phyloP scores from a whole-genome alignment of 2,329 filamentous ascomycete genomes.

The Xylaria sp. region DNA sequence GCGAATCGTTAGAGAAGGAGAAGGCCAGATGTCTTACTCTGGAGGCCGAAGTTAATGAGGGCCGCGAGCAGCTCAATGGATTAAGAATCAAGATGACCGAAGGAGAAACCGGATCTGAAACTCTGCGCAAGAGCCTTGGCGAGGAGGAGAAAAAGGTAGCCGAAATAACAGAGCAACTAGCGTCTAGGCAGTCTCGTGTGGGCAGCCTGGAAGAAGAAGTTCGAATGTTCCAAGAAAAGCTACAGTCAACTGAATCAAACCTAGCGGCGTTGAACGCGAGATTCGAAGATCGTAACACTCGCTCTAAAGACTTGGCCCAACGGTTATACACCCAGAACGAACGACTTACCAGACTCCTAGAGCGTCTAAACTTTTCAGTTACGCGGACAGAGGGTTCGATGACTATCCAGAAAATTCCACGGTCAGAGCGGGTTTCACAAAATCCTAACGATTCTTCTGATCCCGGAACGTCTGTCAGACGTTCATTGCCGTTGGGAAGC shows the following conservation, averaged over 20 bases:
- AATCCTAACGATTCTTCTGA: constrained; percentile 70
- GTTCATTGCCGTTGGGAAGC: constrained; percentile 63
- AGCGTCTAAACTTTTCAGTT: constrained; percentile 86
- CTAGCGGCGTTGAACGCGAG: constrained; percentile 64
- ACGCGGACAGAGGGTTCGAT: constrained; percentile 78
- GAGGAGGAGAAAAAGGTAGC: constrained; percentile 80
- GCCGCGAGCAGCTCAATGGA: constrained; percentile 74
- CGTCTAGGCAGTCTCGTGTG: constrained; percentile 79
- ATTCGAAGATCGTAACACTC: constrained; percentile 75
- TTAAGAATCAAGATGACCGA: constrained; percentile 80
- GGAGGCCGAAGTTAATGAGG: constrained; percentile 69
- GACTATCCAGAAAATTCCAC: constrained; percentile 77
- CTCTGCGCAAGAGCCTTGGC: constrained; percentile 77
- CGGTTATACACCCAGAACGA: constrained; percentile 86
- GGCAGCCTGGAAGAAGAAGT: constrained; percentile 82
- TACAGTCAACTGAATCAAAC: constrained; percentile 64
- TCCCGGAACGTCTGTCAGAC: constrained; percentile 63
- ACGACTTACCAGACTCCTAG: constrained; percentile 82
- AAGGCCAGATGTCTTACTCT: constrained; percentile 65
- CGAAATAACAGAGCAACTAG: constrained; percentile 75
- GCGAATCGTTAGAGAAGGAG: constrained; percentile 65
- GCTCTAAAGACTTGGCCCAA: constrained; percentile 85
- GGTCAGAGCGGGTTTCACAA: constrained; percentile 67
- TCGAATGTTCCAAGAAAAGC: constrained; percentile 73
- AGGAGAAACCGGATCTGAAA: constrained; percentile 85